Evolutionary conservation across 768 basidiomycete genomes (phyloP).

Genomic region (Paxillus rubicundulus): DNA sequence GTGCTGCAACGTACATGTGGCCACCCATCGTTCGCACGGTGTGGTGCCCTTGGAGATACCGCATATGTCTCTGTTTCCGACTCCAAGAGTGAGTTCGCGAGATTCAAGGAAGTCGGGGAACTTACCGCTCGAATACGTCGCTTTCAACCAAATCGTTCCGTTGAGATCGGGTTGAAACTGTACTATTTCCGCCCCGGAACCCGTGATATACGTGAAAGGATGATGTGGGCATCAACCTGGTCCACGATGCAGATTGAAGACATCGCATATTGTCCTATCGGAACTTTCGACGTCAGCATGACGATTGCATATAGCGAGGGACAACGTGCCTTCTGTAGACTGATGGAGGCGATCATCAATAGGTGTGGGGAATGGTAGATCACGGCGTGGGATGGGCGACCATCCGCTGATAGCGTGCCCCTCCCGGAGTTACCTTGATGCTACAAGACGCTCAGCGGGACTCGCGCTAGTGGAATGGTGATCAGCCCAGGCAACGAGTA

Average conservation of each 20-base stretch:
- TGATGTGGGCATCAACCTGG: constrained; percentile 35
- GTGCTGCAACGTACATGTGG: no score
- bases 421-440: constrained; percentile 32
- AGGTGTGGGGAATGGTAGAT: constrained; percentile 32
- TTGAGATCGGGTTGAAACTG: not conserved
- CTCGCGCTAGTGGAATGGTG: not conserved
- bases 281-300: constrained; percentile 33
- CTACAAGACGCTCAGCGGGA: constrained; percentile 21
- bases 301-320: constrained; percentile 37
- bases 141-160: no score
- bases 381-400: constrained; percentile 29
- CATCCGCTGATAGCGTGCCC: constrained; percentile 27
- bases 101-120: no score
- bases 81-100: no score
- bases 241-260: constrained; percentile 35
- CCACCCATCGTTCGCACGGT: no score
- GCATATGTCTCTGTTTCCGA: no score
- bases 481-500: not conserved
- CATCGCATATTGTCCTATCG: constrained; percentile 32
- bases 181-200: constrained; percentile 24
- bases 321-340: constrained; percentile 27
- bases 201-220: constrained; percentile 25
- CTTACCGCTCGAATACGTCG: no score
- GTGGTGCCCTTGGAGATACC: no score
- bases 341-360: constrained; percentile 29